Evolutionary conservation across 2,329 filamentous ascomycete genomes (phyloP), one percentile per base, ranked within the genome.

Genomic region (Aureobasidium sp.): DNA sequence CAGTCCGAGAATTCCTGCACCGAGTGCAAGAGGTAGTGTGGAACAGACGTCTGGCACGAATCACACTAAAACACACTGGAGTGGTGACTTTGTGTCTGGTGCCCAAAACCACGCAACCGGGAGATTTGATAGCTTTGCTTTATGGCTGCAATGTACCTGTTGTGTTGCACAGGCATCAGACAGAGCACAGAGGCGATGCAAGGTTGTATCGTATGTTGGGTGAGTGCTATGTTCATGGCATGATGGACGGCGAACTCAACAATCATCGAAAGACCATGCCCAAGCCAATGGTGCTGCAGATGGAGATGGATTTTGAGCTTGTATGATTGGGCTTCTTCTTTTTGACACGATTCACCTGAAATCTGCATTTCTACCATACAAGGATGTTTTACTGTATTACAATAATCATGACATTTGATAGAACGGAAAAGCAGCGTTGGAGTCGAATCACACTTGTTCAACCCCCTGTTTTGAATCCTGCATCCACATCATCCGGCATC

Each of bases 221-320:
- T 11, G 70, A 73, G 52, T 70, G 68, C 1, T 72, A 71, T 61
- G 67, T 72, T 12, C 69, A 72, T 48, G 71, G 71, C 5, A 65
- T 71, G 17, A 72, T 72, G 71, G 63, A 67, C 45, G 71, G 71
- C 1, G 69, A 72, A 63, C 19, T 54, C 17, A 54, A 54, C 35
- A 54, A 29, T 19, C 12, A 54, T 54, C 33, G 50, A 5, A 54
- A 54, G 35, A 54, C 50, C 3, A 54, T 54, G 35, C 50, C 50
- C 1, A 54, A 54, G 22, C 35, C 50, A 2, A 40, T 54, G 50
- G 12, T 54, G 24, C 50, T 19, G 35, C 35, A 54, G 15, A 37
- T 15, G 22, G 50, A 54, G 14, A 54, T 8, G 22, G 29, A 40
- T 22, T 40, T 54, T n/a, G 50, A 54, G n/a, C 50, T 54, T 14